Evolutionary conservation across 164 flowering plant species (phyloP).

Genomic region (Malania oleifera): DNA sequence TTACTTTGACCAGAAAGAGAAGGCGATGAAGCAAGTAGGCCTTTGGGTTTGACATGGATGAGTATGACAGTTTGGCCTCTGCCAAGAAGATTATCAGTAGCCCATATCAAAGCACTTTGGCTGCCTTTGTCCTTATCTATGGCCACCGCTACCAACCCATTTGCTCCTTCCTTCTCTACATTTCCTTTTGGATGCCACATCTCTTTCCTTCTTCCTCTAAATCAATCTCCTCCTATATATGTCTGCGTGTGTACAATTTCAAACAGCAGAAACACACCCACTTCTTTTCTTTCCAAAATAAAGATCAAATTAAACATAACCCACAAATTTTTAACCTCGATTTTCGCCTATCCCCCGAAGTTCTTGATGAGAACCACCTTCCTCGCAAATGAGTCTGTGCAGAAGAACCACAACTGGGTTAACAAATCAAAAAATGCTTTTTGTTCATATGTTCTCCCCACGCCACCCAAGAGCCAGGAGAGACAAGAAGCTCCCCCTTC

Average conservation of each 20-base stretch:
- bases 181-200: not conserved
- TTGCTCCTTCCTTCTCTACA: constrained; percentile 1
- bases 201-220: not conserved
- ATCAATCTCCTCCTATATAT: not conserved
- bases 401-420: too few relatives aligned
- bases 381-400: too few relatives aligned
- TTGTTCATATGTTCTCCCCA: too few relatives aligned
- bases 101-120: constrained; percentile 7
- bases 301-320: too few relatives aligned
- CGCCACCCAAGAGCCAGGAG: too few relatives aligned
- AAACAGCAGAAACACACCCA: not conserved
- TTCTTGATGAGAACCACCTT: too few relatives aligned
- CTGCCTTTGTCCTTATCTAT: constrained; percentile 7
- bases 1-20: not conserved
- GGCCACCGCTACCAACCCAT: constrained; percentile 8
- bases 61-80: not conserved
- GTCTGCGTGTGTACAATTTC: too few relatives aligned
- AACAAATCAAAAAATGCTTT: too few relatives aligned
- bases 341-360: too few relatives aligned
- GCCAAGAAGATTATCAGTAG: not conserved
- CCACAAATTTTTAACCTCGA: too few relatives aligned
- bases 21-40: not conserved
- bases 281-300: not conserved
- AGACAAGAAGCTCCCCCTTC: too few relatives aligned
- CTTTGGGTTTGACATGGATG: constrained; percentile 1